Conservation (phyloP, 495 filamentous ascomycete species). For the Neurospora sp. region DNA sequence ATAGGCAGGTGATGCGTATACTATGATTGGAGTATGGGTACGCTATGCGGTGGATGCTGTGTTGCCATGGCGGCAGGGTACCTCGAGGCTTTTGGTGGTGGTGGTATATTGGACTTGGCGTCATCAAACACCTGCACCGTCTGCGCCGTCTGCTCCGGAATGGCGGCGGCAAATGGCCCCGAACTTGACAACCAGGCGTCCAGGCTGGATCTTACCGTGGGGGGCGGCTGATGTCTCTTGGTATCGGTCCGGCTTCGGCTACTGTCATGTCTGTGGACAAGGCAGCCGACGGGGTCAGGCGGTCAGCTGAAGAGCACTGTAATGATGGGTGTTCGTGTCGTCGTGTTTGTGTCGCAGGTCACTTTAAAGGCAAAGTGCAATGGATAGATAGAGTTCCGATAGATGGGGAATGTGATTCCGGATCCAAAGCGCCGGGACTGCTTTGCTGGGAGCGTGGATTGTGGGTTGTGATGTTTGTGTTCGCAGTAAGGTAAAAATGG, state of each 20-base stretch:
- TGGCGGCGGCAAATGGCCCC: not conserved
- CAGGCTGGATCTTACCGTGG: not conserved
- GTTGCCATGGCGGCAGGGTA: slow-evolving; percentile 2
- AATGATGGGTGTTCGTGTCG: not conserved
- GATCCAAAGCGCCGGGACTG: not conserved
- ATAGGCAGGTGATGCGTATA: not conserved
- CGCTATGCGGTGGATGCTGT: not conserved
- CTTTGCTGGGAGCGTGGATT: not conserved
- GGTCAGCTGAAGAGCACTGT: not conserved
- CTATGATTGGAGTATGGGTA: not conserved
- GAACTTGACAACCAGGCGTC: not conserved
- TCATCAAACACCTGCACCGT: not conserved
- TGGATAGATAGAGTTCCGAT: not conserved
- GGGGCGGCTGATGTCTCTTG: not conserved
- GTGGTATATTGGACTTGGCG: not conserved
- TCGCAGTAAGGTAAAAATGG: not conserved
- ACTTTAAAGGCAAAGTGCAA: not conserved
- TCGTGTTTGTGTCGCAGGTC: not conserved
- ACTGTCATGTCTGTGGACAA: not conserved
- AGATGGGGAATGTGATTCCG: not conserved
- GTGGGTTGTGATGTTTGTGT: not conserved
- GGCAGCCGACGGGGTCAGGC: not conserved
- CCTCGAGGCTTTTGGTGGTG: not conserved
- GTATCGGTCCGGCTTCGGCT: not conserved
- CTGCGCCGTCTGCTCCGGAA: not conserved